A percentile compares a stretch with the other conserved stretches of the same genome.
These are phyloP conservation scores for Fusarium subglutinans DNA, from an alignment of 2,329 filamentous ascomycete genomes.

Conservation along the genomic window DNA sequence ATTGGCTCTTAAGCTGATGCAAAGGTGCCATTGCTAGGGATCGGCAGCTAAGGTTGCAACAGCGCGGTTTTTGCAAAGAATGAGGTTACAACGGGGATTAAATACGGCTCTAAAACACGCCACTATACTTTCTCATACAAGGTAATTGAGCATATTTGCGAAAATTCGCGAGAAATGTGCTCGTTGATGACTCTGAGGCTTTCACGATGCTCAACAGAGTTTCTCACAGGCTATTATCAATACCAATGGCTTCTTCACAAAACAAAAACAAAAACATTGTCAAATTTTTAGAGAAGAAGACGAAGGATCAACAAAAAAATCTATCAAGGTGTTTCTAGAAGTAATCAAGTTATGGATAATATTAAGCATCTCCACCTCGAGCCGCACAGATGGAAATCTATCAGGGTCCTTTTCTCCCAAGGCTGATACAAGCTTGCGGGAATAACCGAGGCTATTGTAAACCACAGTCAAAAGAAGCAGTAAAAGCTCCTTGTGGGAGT, in stretches of 20 bases:
- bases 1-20: background rate
- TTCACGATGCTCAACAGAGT: background rate
- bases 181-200: background rate
- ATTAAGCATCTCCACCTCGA: background rate
- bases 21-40: background rate
- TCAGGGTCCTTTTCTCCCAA: constrained; percentile 13
- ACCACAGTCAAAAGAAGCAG: background rate
- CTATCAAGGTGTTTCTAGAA: constrained; percentile 17
- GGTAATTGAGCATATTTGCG: constrained; percentile 14
- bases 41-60: background rate
- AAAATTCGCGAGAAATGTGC: background rate
- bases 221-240: background rate
- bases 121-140: background rate
- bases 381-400: background rate
- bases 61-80: background rate
- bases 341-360: background rate
- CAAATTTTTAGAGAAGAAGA: rapidly evolving
- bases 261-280: background rate
- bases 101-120: background rate
- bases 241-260: background rate
- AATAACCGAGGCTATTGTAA: background rate
- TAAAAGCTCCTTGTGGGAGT: background rate
- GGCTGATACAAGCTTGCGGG: background rate
- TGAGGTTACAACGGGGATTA: background rate
- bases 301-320: too few relatives aligned